Evolutionary conservation across 768 basidiomycete species (phyloP).

Genomic region (Pleurotus salmoneostramineus): DNA sequence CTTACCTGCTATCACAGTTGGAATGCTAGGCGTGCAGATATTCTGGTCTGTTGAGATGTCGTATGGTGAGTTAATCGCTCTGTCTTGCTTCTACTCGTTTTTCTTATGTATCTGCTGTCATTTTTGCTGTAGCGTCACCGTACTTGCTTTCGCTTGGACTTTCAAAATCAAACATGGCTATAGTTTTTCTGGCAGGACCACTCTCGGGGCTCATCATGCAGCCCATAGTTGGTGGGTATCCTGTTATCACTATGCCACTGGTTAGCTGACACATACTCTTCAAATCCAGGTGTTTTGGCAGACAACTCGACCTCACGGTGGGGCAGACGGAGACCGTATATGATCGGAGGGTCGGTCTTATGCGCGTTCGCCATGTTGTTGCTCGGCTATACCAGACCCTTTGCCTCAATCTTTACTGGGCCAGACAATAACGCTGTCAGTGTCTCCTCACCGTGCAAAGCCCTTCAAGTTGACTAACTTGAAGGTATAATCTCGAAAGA

Average conservation of each 20-base stretch:
- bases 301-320: conserved; percentile 82
- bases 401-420: conserved; percentile 50
- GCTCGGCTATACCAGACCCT: conserved; percentile 74
- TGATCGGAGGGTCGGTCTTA: conserved; percentile 65
- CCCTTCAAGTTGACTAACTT: neutral
- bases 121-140: conserved; percentile 52
- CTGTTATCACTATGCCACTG: neutral
- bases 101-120: neutral
- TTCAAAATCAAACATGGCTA: conserved; percentile 80
- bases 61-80: conserved; percentile 48
- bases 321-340: conserved; percentile 85
- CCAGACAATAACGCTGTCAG: conserved; percentile 25
- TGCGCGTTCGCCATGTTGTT: conserved; percentile 73
- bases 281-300: conserved; percentile 53
- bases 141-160: conserved; percentile 89
- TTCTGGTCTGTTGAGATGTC: conserved; percentile 97
- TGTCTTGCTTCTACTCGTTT: neutral
- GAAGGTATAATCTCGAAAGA: conserved; percentile 29
- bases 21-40: conserved; percentile 80
- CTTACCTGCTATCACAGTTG: conserved; percentile 69
- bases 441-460: conserved; percentile 1
- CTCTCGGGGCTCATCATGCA: conserved; percentile 89
- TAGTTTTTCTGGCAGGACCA: conserved; percentile 92
- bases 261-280: neutral
- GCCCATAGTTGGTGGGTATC: conserved; percentile 70